These are phyloP conservation scores for Zygotorulaspora danielsina DNA, from an alignment of 805 yeast species.

Conservation along the genomic window DNA sequence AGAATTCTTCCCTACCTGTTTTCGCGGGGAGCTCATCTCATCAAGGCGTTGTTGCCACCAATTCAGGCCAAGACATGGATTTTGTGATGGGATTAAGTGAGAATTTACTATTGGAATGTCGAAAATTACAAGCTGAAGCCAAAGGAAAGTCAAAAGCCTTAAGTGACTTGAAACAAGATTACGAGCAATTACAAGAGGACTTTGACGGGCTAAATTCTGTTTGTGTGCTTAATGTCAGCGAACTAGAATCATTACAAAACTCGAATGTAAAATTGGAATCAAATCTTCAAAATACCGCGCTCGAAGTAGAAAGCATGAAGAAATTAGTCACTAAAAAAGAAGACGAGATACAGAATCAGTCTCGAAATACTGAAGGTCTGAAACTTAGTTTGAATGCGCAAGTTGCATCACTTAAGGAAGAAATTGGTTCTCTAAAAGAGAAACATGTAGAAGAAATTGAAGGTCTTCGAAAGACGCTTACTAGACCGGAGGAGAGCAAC, in stretches of 20 bases:
- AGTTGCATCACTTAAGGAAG: slow-evolving; percentile 40
- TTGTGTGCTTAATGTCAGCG: slow-evolving; percentile 14
- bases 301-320: slow-evolving; percentile 36
- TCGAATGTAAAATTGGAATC: slow-evolving; percentile 63
- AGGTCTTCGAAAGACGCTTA: slow-evolving; percentile 52
- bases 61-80: slow-evolving; percentile 56
- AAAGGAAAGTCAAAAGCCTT: slow-evolving; percentile 43
- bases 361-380: slow-evolving; percentile 1
- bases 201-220: slow-evolving; percentile 21
- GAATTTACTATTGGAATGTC: slow-evolving; percentile 63
- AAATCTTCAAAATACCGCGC: slow-evolving; percentile 38
- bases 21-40: slow-evolving; percentile 26
- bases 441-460: slow-evolving; percentile 42
- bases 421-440: slow-evolving; percentile 37
- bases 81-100: slow-evolving; percentile 74
- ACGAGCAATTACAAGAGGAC: slow-evolving; percentile 30
- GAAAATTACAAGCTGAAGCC: slow-evolving; percentile 64
- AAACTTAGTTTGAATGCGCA: slow-evolving; percentile 43
- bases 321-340: slow-evolving; percentile 42
- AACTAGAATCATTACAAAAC: slow-evolving; percentile 43
- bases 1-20: slow-evolving; percentile 20
- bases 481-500: slow-evolving; percentile 51
- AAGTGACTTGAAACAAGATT: slow-evolving; percentile 42
- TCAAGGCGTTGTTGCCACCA: slow-evolving; percentile 27
- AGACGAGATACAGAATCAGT: slow-evolving; percentile 34